Conservation (phyloP, 495 filamentous ascomycete genomes). For the Collariella sp. region DNA sequence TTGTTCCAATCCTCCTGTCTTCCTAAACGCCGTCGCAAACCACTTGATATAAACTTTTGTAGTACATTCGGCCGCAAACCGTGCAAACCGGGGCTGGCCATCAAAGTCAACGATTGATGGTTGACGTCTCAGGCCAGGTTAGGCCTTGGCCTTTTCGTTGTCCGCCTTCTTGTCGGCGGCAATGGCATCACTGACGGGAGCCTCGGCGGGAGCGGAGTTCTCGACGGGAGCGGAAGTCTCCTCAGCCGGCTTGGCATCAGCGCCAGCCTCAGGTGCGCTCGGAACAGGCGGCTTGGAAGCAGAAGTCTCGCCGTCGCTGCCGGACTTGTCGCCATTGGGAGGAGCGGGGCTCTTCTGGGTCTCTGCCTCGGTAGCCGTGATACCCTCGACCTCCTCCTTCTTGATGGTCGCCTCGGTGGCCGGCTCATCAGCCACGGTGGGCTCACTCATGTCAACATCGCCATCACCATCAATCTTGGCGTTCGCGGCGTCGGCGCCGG, state of each 20-base stretch:
- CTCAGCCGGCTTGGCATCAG: conserved; percentile 3
- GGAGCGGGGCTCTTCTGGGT: not conserved
- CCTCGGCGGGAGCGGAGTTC: not conserved
- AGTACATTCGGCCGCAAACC: not conserved
- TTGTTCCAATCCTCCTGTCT: not conserved
- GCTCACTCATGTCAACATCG: conserved; percentile 31
- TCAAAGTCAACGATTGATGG: not conserved
- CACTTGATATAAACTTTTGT: not conserved
- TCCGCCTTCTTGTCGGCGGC: conserved; percentile 6
- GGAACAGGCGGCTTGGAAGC: not conserved
- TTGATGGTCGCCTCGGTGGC: conserved; percentile 23
- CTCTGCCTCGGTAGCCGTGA: conserved; percentile 9
- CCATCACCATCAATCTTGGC: conserved; percentile 26
- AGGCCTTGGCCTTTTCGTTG: conserved; percentile 3
- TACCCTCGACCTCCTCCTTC: conserved; percentile 25
- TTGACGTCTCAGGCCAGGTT: not conserved
- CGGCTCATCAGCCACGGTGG: conserved; percentile 12
- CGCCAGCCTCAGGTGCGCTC: not conserved
- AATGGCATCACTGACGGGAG: not conserved
- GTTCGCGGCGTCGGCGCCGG: conserved; percentile 1
- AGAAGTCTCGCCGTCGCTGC: not conserved
- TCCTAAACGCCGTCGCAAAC: conserved; percentile 11
- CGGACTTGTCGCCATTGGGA: not conserved
- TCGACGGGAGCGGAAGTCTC: conserved; percentile 2
- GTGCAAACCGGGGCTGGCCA: not conserved